phyloP scores from a whole-genome alignment of 2,329 filamentous ascomycete genomes.

The Cadophora malorum region DNA sequence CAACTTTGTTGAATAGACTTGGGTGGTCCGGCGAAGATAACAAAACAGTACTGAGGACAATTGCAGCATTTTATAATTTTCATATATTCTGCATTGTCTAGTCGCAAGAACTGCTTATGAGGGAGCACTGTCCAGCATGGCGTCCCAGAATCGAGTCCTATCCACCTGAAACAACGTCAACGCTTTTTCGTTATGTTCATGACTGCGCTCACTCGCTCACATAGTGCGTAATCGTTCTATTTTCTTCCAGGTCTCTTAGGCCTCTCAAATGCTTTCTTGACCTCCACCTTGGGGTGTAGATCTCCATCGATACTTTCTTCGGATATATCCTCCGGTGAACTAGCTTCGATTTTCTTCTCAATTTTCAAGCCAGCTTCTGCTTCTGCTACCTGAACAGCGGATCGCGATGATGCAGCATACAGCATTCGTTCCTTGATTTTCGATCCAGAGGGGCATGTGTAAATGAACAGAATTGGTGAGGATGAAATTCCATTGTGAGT shows the following conservation, averaged over 20 bases:
- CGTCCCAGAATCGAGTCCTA: constrained; percentile 23
- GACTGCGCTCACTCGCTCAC: constrained; percentile 5
- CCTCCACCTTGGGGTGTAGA: constrained; percentile 70
- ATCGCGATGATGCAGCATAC: constrained; percentile 75
- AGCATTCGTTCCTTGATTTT: constrained; percentile 85
- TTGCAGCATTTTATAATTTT: neutral
- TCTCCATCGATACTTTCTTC: constrained; percentile 69
- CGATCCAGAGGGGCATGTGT: constrained; percentile 77
- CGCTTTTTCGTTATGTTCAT: neutral
- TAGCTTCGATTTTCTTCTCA: constrained; percentile 73
- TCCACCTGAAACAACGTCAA: neutral
- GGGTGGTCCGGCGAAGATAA: neutral
- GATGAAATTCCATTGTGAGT: constrained; percentile 58
- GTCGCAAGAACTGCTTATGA: constrained; percentile 7
- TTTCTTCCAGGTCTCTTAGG: constrained; percentile 75
- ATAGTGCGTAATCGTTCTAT: constrained; percentile 25
- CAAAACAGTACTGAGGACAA: neutral
- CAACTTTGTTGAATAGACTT: neutral
- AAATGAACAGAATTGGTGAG: constrained; percentile 77
- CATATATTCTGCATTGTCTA: neutral
- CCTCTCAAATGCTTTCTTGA: constrained; percentile 73
- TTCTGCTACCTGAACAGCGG: constrained; percentile 70
- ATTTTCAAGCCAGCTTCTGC: constrained; percentile 68
- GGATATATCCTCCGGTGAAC: constrained; percentile 73
- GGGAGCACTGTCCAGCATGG: constrained; percentile 34